phyloP scores from a whole-genome alignment of 768 basidiomycete genomes.

The Erythrobasidium yunnanense region DNA sequence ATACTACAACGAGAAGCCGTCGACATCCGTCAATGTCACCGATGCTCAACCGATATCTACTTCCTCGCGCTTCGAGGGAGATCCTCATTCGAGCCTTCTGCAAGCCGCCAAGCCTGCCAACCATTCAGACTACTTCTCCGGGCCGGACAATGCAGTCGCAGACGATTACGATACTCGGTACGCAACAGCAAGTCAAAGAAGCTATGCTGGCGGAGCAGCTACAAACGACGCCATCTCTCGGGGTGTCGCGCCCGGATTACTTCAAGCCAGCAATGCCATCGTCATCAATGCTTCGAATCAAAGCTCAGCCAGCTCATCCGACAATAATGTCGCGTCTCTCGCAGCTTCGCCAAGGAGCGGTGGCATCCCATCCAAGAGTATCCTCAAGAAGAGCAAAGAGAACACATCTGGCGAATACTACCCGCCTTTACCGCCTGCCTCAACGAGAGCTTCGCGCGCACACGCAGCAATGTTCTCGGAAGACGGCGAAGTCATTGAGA shows the following conservation, averaged over 20 bases:
- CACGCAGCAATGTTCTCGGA: slow-evolving; percentile 21
- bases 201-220: not conserved
- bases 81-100: not conserved
- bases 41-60: not conserved
- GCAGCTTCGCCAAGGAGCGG: not conserved
- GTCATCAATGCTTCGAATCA: not conserved
- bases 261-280: not conserved
- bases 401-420: slow-evolving; percentile 12
- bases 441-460: slow-evolving; percentile 2
- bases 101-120: not conserved
- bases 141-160: not conserved
- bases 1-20: too few relatives aligned
- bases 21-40: too few relatives aligned
- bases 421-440: slow-evolving; percentile 17
- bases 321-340: not conserved
- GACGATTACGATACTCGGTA: slow-evolving; percentile 4
- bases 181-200: not conserved
- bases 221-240: not conserved
- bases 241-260: not conserved
- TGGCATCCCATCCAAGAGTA: slow-evolving; percentile 1
- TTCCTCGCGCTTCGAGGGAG: not conserved
- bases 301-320: not conserved
- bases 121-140: slow-evolving; percentile 9
- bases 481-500: slow-evolving; percentile 7
- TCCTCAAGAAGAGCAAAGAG: slow-evolving; percentile 20